A percentile compares a stretch with the other conserved stretches of the same genome.
Conservation (phyloP, 192 early-diverging fungal species). For the Pilaira anomala region DNA sequence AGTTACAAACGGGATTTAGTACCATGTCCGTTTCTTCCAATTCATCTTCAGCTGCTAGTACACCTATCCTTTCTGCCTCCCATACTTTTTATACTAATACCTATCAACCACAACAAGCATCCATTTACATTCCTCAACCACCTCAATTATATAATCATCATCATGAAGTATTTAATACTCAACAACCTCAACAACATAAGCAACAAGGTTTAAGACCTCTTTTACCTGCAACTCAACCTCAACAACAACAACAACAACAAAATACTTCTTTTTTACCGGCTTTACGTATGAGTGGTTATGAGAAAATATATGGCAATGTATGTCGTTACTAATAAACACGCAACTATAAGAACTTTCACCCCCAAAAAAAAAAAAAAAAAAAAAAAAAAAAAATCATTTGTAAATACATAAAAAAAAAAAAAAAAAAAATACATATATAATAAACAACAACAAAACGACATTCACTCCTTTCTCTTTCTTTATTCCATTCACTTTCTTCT, state of each 20-base stretch:
- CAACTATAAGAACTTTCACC: too few species aligned
- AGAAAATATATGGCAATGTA: conserved; percentile 22
- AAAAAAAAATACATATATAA: too few species aligned
- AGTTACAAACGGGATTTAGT: not conserved
- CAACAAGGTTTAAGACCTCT: conserved; percentile 9
- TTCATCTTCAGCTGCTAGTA: not conserved
- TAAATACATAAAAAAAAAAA: too few species aligned
- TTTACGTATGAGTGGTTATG: conserved; percentile 24
- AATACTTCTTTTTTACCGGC: conserved; percentile 1
- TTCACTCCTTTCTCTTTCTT: too few species aligned
- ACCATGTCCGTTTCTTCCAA: conserved; percentile 3
- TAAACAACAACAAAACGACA: too few species aligned
- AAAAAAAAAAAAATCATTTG: too few species aligned
- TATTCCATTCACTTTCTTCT: too few species aligned
- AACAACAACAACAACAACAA: conserved; percentile 4
- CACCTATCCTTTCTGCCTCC: not conserved
- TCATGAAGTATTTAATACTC: conserved; percentile 3
- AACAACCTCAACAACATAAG: not conserved
- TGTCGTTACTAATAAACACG: conserved; percentile 26
- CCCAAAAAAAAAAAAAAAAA: too few species aligned
- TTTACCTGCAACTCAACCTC: conserved; percentile 13
- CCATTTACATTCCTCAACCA: conserved; percentile 12
- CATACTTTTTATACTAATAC: not conserved
- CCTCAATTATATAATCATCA: conserved; percentile 9
- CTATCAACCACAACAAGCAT: conserved; percentile 5